A percentile compares a stretch with the other conserved stretches of the same genome.
Conservation (phyloP, 495 filamentous ascomycete species). For the Thermothielavioides terrestris region DNA sequence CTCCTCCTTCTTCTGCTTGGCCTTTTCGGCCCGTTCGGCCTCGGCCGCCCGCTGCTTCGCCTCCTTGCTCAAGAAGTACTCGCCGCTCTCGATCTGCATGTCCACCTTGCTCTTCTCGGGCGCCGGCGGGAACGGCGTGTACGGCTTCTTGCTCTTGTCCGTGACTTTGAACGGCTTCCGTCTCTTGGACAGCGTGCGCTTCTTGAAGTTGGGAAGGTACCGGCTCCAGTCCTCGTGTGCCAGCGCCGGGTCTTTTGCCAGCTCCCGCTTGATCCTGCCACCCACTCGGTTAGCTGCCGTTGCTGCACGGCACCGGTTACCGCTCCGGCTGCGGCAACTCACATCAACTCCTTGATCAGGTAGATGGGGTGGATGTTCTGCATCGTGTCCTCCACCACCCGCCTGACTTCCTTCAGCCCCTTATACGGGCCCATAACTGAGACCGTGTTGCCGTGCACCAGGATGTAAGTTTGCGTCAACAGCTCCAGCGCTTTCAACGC, state of each 20-base stretch:
- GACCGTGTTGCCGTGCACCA: slow-evolving; percentile 97
- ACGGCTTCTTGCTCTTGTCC: slow-evolving; percentile 89
- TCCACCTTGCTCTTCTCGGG: slow-evolving; percentile 83
- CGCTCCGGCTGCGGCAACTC: background rate
- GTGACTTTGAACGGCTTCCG: slow-evolving; percentile 73
- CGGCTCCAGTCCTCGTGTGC: slow-evolving; percentile 87
- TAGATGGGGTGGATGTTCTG: slow-evolving; percentile 69
- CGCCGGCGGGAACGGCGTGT: slow-evolving; percentile 70
- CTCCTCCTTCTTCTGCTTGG: slow-evolving; percentile 77
- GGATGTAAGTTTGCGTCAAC: slow-evolving; percentile 86
- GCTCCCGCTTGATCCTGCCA: slow-evolving; percentile 78
- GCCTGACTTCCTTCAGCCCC: slow-evolving; percentile 84
- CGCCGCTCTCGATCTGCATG: slow-evolving; percentile 93
- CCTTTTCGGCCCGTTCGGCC: slow-evolving; percentile 70
- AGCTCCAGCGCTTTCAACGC: slow-evolving; percentile 85
- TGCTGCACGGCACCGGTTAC: too few species aligned
- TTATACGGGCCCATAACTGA: slow-evolving; percentile 84
- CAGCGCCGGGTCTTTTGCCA: slow-evolving; percentile 89
- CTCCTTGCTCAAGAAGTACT: slow-evolving; percentile 90
- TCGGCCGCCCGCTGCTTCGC: slow-evolving; percentile 76
- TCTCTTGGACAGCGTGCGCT: slow-evolving; percentile 79
- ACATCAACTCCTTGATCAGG: slow-evolving; percentile 86
- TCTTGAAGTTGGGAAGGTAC: slow-evolving; percentile 97
- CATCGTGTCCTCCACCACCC: slow-evolving; percentile 94
- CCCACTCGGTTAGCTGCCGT: slow-evolving; percentile 11